Evolutionary conservation across 1,284 basidiomycete genomes (phyloP).

Genomic region (Ustilago shanxiensis): DNA sequence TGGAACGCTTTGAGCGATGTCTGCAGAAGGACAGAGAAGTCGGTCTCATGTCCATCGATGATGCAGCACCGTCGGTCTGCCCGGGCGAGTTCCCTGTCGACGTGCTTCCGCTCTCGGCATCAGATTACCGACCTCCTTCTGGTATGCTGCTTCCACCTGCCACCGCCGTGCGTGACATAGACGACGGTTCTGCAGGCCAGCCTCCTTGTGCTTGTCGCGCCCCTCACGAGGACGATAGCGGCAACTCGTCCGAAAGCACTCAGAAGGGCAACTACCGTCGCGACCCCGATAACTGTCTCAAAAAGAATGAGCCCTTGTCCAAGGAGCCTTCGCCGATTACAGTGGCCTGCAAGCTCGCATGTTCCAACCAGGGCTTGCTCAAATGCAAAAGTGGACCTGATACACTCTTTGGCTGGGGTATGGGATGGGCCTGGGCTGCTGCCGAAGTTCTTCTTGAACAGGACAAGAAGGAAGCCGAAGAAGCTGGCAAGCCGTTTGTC

Average conservation of each 20-base stretch:
- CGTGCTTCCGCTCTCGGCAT: conserved; percentile 10
- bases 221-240: conserved; percentile 16
- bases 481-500: conserved; percentile 30
- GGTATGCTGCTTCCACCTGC: conserved; percentile 37
- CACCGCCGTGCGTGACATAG: conserved; percentile 14
- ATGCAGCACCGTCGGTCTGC: conserved; percentile 1
- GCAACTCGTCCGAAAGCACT: conserved; percentile 6
- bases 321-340: conserved; percentile 43
- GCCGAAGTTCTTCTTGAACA: conserved; percentile 50
- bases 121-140: conserved; percentile 3
- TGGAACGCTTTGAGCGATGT: conserved; percentile 43
- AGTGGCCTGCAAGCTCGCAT: conserved; percentile 39
- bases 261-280: conserved; percentile 10
- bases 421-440: conserved; percentile 66
- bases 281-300: conserved; percentile 29
- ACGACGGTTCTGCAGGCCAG: conserved; percentile 8
- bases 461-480: conserved; percentile 36
- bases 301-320: conserved; percentile 27
- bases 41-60: conserved; percentile 25
- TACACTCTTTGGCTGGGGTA: conserved; percentile 65
- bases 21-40: conserved; percentile 29
- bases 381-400: conserved; percentile 60
- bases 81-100: conserved; percentile 13
- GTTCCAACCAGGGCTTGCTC: conserved; percentile 49
- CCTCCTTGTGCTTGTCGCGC: conserved; percentile 40